These are phyloP conservation scores for Clathrospora elynae DNA, from an alignment of 2,329 filamentous ascomycete species.

Conservation along the genomic window DNA sequence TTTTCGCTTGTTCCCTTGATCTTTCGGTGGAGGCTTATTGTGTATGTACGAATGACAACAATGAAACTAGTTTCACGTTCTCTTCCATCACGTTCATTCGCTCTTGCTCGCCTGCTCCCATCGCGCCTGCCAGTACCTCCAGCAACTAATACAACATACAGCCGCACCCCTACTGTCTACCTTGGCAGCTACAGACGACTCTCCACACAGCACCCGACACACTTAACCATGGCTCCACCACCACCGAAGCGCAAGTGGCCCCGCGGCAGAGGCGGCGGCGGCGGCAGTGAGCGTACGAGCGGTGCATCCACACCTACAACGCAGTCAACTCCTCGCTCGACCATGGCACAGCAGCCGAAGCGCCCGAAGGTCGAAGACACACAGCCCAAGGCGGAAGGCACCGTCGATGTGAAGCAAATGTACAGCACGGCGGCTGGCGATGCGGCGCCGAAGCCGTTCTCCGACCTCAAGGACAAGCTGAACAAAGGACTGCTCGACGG, in stretches of 20 bases:
- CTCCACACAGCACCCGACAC: background rate
- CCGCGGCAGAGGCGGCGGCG: slow-evolving; percentile 20
- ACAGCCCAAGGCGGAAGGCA: slow-evolving; percentile 7
- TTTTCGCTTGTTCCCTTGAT: slow-evolving; percentile 10
- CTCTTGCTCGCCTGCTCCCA: slow-evolving; percentile 21
- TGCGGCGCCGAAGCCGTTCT: slow-evolving; percentile 32
- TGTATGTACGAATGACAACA: slow-evolving; percentile 34
- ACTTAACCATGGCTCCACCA: slow-evolving; percentile 25
- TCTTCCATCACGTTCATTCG: slow-evolving; percentile 27
- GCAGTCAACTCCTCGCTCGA: slow-evolving; percentile 18
- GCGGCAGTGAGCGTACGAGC: slow-evolving; percentile 14
- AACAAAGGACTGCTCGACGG: slow-evolving; percentile 37
- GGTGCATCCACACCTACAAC: slow-evolving; percentile 9
- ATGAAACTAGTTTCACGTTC: slow-evolving; percentile 33
- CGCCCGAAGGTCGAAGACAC: slow-evolving; percentile 27
- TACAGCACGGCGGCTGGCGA: slow-evolving; percentile 31
- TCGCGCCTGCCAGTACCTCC: slow-evolving; percentile 19
- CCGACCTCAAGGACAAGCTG: slow-evolving; percentile 34
- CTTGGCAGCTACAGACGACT: slow-evolving; percentile 21
- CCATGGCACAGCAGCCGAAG: slow-evolving; percentile 30
- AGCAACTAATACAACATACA: slow-evolving; percentile 27
- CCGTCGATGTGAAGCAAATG: slow-evolving; percentile 32
- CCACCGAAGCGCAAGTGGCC: slow-evolving; percentile 37
- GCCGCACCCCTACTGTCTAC: slow-evolving; percentile 16
- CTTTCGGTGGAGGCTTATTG: slow-evolving; percentile 13